Conservation (phyloP, 192 early-diverging fungal genomes). For the Backusella morwellensis region DNA sequence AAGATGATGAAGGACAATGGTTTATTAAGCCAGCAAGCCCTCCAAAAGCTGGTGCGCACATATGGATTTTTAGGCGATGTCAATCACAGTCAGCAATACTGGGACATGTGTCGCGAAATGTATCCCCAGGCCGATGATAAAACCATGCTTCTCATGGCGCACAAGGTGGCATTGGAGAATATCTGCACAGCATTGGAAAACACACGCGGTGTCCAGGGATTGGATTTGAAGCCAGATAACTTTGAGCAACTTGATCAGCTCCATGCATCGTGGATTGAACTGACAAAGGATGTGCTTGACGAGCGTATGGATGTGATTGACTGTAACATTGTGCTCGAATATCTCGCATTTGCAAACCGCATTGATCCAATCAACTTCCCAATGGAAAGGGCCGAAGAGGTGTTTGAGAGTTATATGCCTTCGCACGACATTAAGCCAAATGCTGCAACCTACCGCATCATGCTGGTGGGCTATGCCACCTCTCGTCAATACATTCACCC, state of each 20-base stretch:
- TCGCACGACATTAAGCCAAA: constrained; percentile 24
- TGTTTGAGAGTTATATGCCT: constrained; percentile 29
- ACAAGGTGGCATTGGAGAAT: constrained; percentile 12
- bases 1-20: neutral
- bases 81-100: neutral
- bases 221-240: neutral
- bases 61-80: constrained; percentile 20
- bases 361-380: constrained; percentile 26
- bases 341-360: constrained; percentile 27
- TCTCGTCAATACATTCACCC: constrained; percentile 25
- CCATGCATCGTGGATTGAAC: constrained; percentile 14
- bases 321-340: constrained; percentile 29
- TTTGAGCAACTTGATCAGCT: neutral
- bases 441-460: constrained; percentile 7
- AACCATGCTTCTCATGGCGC: constrained; percentile 23
- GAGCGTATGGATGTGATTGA: constrained; percentile 16
- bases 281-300: constrained; percentile 9
- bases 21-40: neutral
- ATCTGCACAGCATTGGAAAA: neutral
- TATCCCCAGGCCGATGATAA: neutral
- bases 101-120: neutral
- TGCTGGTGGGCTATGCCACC: constrained; percentile 31
- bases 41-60: constrained; percentile 17
- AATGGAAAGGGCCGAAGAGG: constrained; percentile 19
- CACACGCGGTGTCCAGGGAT: neutral